Evolutionary conservation across 345 rosid species (phyloP).

Genomic region (Sisymbrium altissimum): DNA sequence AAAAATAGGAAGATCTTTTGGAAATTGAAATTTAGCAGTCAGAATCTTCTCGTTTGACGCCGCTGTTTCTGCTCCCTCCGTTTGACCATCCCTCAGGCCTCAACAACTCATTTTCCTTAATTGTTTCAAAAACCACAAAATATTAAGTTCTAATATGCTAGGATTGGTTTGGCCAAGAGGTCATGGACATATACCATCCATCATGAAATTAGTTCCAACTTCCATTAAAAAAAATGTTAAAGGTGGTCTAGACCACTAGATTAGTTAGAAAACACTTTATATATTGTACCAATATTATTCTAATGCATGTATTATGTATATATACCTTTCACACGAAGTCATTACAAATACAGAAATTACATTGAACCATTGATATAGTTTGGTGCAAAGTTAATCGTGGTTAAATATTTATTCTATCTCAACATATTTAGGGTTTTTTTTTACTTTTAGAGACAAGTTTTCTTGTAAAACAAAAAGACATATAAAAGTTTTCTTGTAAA

Average conservation of each 20-base stretch:
- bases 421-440: too few relatives aligned
- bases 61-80: slow-evolving; percentile 17
- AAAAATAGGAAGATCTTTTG: slow-evolving; percentile 25
- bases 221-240: background rate
- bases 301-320: too few relatives aligned
- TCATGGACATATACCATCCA: background rate
- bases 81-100: slow-evolving; percentile 15
- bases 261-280: background rate
- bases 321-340: too few relatives aligned
- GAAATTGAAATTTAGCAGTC: slow-evolving; percentile 27
- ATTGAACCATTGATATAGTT: too few relatives aligned
- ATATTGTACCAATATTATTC: too few relatives aligned
- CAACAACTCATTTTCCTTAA: background rate
- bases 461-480: too few relatives aligned
- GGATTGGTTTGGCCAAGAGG: background rate
- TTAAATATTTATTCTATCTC: too few relatives aligned
- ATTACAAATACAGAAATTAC: too few relatives aligned
- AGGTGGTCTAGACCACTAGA: background rate
- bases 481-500: too few relatives aligned
- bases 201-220: background rate
- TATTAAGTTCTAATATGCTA: background rate
- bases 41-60: slow-evolving; percentile 36
- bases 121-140: background rate
- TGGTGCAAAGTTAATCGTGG: too few relatives aligned
- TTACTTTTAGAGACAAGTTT: too few relatives aligned